Conservation (phyloP, 1,284 basidiomycete genomes). For the Termitomyces sp. region DNA sequence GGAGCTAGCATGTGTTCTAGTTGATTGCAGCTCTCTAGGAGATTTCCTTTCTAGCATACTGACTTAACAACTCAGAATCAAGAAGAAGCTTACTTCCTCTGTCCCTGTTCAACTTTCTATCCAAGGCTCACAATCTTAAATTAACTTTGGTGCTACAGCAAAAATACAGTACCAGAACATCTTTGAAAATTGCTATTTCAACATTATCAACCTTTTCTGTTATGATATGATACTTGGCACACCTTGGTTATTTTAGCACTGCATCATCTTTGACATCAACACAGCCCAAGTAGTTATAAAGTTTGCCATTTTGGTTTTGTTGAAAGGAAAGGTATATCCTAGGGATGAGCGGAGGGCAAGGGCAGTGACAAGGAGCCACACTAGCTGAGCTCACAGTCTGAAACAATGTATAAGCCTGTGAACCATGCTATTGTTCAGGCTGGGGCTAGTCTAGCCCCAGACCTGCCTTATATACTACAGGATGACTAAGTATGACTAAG, state of each 20-base stretch:
- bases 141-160: not conserved
- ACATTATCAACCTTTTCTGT: not conserved
- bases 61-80: not conserved
- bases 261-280: not conserved
- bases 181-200: not conserved
- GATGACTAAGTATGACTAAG: too few species aligned
- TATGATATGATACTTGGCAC: not conserved
- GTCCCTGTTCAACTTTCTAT: not conserved
- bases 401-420: too few species aligned
- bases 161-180: not conserved
- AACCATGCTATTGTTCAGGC: too few species aligned
- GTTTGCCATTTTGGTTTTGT: rapidly evolving
- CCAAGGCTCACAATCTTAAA: rapidly evolving
- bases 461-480: too few species aligned
- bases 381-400: too few species aligned
- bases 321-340: not conserved
- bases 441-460: too few species aligned
- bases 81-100: not conserved
- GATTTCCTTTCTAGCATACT: not conserved
- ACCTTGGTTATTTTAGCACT: not conserved
- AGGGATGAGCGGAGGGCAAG: too few species aligned
- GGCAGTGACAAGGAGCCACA: too few species aligned
- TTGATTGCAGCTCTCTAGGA: not conserved
- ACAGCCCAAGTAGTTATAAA: not conserved
- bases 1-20: not conserved